Evolutionary conservation across 2,329 filamentous ascomycete species (phyloP).

Genomic region (Podosphaera xanthii): DNA sequence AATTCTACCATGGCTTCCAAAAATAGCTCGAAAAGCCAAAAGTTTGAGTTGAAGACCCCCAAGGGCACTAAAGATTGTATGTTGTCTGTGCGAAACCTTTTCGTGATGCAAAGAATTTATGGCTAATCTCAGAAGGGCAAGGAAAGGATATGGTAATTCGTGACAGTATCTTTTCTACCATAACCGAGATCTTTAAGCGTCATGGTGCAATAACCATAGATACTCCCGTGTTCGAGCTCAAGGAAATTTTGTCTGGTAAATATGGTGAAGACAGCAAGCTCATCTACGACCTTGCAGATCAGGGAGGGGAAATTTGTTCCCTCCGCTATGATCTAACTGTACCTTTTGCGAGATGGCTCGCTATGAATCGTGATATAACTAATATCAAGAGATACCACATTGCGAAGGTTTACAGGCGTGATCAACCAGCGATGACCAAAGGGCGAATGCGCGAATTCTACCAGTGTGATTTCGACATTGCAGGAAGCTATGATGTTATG

Average conservation of each 20-base stretch:
- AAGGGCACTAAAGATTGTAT: constrained; percentile 76
- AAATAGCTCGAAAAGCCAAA: constrained; percentile 12
- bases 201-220: constrained; percentile 63
- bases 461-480: constrained; percentile 94
- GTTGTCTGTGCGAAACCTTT: constrained; percentile 5
- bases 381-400: constrained; percentile 90
- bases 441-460: constrained; percentile 92
- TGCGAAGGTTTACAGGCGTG: constrained; percentile 69
- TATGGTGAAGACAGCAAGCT: constrained; percentile 85
- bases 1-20: constrained; percentile 18
- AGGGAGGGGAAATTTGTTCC: constrained; percentile 67
- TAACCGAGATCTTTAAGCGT: constrained; percentile 60
- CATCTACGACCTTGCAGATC: constrained; percentile 74
- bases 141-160: constrained; percentile 59
- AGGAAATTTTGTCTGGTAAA: constrained; percentile 70
- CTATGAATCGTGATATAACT: constrained; percentile 60
- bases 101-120: constrained; percentile 4
- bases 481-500: constrained; percentile 72
- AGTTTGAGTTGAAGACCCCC: constrained; percentile 61
- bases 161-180: constrained; percentile 56
- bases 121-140: constrained; percentile 25
- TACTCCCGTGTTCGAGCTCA: constrained; percentile 67
- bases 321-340: constrained; percentile 76
- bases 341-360: constrained; percentile 76
- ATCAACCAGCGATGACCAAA: constrained; percentile 71